Evolutionary conservation across 768 basidiomycete genomes (phyloP).

Genomic region (Boletus huronensis): DNA sequence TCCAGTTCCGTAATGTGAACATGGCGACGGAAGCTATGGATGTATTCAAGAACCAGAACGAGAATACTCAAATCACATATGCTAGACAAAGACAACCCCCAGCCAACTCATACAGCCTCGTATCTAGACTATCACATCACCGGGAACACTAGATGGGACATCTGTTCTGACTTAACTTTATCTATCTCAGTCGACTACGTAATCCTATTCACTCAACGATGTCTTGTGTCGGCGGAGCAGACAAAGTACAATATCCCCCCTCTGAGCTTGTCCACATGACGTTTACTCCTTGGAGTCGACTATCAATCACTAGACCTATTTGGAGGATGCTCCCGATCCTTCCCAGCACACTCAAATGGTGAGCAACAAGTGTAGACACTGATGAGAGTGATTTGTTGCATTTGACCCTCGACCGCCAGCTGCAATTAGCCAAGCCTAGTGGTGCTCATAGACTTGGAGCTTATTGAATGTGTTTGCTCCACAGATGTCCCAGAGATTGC

Average conservation of each 20-base stretch:
- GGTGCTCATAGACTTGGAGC: background rate
- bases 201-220: background rate
- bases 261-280: background rate
- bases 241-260: background rate
- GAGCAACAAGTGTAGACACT: background rate
- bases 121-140: slow-evolving; percentile 21
- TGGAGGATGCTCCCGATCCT: too few species aligned
- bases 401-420: background rate
- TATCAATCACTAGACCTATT: background rate
- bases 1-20: slow-evolving; percentile 49
- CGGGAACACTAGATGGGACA: slow-evolving; percentile 1
- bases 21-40: slow-evolving; percentile 47
- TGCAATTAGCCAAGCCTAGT: background rate
- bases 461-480: background rate
- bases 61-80: slow-evolving; percentile 7
- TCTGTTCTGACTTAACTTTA: background rate
- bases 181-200: background rate
- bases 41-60: slow-evolving; percentile 30
- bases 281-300: background rate
- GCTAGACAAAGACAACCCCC: slow-evolving; percentile 18
- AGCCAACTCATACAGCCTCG: background rate
- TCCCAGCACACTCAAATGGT: background rate
- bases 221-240: background rate
- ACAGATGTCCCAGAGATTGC: background rate
- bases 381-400: background rate